Evolutionary conservation across 2,329 filamentous ascomycete genomes (phyloP), one percentile per base, ranked within the genome.

Genomic region (Fusarium sp.): DNA sequence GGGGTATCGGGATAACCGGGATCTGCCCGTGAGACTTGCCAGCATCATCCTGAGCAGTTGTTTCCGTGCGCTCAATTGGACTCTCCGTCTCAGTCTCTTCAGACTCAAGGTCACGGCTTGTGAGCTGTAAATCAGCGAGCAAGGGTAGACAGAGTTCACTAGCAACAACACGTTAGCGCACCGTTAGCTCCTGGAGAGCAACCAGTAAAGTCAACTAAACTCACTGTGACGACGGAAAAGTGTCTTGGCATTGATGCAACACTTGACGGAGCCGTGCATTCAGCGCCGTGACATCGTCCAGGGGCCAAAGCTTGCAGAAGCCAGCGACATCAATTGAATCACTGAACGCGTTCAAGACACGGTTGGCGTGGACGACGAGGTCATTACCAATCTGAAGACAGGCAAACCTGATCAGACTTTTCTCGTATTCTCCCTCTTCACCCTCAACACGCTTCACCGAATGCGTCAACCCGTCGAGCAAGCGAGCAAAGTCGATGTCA

Each of bases 341-440:
- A 47, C 31, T 42, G 12, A 56, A 33, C 3, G 44, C 52, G 17
- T 45, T 39, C 7, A 63, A 52, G 20, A 69, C 39, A 22, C 68
- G 73, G 47, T 63, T 62, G 42, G 80, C 45, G 47, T 79, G 77
- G 12, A 80, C 42, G 3, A 71, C 28, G 13, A 81, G 51, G 22
- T 78, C 79, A 35, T 71, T 62, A n/a, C 70, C 77, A 26, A 81
- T 72, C 56, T 78, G 79, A 71, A 69, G 51, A 38, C 75, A 79
- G 28, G 73, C 66, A 45, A 72, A 72, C 52, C 28, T 57, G 69
- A 65, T 57, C 35, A 42, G 36, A n/a, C n/a, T 48, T 15, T 58
- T n/a, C 39, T 67, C 24, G 38, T 41, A 45, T 24, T 61, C 35
- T n/a, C 26, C 51, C 11, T 47, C 35, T 14, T 68, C 66, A 20